phyloP scores from a whole-genome alignment of 169 alveolate genomes.

The Eimeria sp. region DNA sequence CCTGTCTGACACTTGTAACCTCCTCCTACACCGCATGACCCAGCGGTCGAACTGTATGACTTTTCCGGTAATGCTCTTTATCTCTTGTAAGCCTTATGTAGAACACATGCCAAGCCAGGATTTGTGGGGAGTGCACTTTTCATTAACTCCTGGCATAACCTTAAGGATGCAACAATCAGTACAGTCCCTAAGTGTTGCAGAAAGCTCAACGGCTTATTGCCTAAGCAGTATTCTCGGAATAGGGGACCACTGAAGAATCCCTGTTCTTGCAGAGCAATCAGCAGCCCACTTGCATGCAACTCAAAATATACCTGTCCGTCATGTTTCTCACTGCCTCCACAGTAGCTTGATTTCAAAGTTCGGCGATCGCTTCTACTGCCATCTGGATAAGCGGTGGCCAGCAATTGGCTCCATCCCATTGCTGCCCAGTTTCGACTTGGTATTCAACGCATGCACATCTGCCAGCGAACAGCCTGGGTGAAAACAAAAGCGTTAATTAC shows the following conservation, averaged over 20 bases:
- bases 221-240: not conserved
- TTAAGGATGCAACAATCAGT: not conserved
- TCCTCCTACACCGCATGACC: slow-evolving; percentile 86
- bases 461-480: not conserved
- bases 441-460: not conserved
- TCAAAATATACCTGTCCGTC: not conserved
- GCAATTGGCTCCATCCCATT: slow-evolving; percentile 85
- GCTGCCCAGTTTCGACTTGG: slow-evolving; percentile 68
- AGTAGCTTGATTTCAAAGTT: not conserved
- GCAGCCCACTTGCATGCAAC: slow-evolving; percentile 45
- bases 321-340: not conserved
- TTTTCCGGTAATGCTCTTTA: slow-evolving; percentile 83
- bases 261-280: not conserved
- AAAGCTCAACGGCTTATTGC: not conserved
- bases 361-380: slow-evolving; percentile 56
- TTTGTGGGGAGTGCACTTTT: not conserved
- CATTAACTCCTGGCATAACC: not conserved
- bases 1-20: slow-evolving; percentile 84
- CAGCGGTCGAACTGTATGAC: slow-evolving; percentile 75
- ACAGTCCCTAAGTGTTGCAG: not conserved
- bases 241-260: not conserved
- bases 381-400: slow-evolving; percentile 85
- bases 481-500: not conserved
- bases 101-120: not conserved
- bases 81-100: slow-evolving; percentile 51